phyloP scores from a whole-genome alignment of 2,329 filamentous ascomycete genomes.

The Xylaria sp. region DNA sequence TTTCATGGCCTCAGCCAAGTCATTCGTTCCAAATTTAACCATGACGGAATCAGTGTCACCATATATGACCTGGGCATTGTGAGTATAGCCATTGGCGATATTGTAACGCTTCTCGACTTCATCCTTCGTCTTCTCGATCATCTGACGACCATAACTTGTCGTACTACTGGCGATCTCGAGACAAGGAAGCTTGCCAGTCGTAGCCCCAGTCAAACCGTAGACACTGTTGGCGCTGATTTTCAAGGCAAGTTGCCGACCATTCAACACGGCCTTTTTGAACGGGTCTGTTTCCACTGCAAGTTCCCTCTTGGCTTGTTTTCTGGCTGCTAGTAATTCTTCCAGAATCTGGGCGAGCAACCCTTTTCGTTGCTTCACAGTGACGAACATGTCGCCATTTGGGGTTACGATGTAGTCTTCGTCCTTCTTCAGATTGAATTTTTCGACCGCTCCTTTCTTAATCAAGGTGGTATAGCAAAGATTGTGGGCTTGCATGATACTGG shows the following conservation, averaged over 20 bases:
- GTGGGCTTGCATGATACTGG: slow-evolving; percentile 98
- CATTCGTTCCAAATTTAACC: slow-evolving; percentile 95
- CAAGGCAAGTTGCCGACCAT: slow-evolving; percentile 93
- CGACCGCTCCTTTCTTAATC: slow-evolving; percentile 76
- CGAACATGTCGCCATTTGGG: slow-evolving; percentile 92
- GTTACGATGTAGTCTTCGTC: slow-evolving; percentile 97
- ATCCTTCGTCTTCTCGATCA: slow-evolving; percentile 98
- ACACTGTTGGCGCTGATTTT: slow-evolving; percentile 98
- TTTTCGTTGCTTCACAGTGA: slow-evolving; percentile 86
- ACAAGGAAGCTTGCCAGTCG: slow-evolving; percentile 93
- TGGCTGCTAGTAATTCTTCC: slow-evolving; percentile 86
- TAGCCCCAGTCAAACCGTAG: slow-evolving; percentile 95
- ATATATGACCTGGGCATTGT: slow-evolving; percentile 97
- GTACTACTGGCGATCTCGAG: slow-evolving; percentile 95
- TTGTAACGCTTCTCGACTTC: slow-evolving; percentile 91
- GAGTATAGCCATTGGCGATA: slow-evolving; percentile 90
- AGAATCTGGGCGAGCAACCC: slow-evolving; percentile 93
- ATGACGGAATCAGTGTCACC: slow-evolving; percentile 99
- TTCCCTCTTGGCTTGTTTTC: slow-evolving; percentile 94
- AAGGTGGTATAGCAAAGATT: slow-evolving; percentile 98
- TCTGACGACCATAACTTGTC: slow-evolving; percentile 94
- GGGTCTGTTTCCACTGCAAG: slow-evolving; percentile 87
- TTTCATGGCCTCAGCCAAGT: slow-evolving; percentile 88
- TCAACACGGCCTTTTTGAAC: slow-evolving; percentile 97
- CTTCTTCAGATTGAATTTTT: slow-evolving; percentile 77